Evolutionary conservation across 108 stramenopile species (phyloP), one percentile per base, ranked within the genome.

Genomic region (Conticribra weissflogii): DNA sequence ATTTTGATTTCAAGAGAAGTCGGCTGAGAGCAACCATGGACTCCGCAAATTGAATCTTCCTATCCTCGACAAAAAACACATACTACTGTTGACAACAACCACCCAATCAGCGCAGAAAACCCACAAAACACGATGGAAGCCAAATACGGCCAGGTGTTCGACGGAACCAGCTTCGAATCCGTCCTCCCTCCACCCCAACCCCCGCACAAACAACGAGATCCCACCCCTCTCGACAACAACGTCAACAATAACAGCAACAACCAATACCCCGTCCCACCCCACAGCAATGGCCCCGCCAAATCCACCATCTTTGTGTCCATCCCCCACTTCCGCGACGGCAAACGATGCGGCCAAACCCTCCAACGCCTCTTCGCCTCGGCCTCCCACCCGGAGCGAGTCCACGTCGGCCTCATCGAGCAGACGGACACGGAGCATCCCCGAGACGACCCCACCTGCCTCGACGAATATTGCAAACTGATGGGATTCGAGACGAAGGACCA

Each of bases 361-460:
- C 58, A 76, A 34, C 72, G 83, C 41, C 59, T 92, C 12, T 96
- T 96, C 60, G 81, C 82, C 7, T 82, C 83, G 24, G 87, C 95
- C 1, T 63, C 79, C 9, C 59, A 85, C 66, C 95, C 95, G 2
- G 90, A 90, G 41, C 68, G 86, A 4, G 56, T 96, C 22, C 25
- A 70, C 25, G 87, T 96, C 7, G 92, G 95, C 19, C 53, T 96
- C 17, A 71, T 93, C 25, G 92, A 96, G 69, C 95, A 96, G 59
- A 90, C 85, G 18, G 82, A 82, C 54, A 47, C 65, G 0, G 59
- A 67, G 1, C 33, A 61, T 12, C 58, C 54, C 19, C 46, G 55
- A 14, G 59, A 62, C 14, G 79, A 72, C 29, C 71, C 79, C 0
- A 75, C 75, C 5, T 83, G 79, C 25, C 52, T 85, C 14, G 66